phyloP scores from a whole-genome alignment of 805 yeast genomes.

The Myxozyma vanderwaltii region DNA sequence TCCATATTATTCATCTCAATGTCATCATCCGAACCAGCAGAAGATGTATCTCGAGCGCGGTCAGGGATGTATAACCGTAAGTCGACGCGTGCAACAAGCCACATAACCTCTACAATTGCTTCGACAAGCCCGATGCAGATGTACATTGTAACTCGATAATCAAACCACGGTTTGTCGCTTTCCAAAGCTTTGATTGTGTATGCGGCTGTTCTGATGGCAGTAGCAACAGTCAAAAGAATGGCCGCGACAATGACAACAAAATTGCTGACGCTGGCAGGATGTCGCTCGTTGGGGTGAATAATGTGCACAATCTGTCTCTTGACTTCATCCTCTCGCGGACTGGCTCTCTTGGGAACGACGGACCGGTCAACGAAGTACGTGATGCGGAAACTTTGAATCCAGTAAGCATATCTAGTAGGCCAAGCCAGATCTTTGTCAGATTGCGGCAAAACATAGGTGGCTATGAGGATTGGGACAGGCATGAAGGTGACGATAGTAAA shows the following conservation, averaged over 20 bases:
- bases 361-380: background rate
- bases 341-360: background rate
- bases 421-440: background rate
- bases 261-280: background rate
- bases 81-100: slow-evolving; percentile 3
- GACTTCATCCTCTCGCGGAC: background rate
- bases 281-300: background rate
- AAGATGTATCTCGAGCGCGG: background rate
- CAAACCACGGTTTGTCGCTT: background rate
- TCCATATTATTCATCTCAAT: background rate
- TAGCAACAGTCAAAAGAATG: background rate
- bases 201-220: background rate
- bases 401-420: slow-evolving; percentile 4
- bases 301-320: background rate
- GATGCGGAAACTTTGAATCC: background rate
- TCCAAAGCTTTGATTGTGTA: background rate
- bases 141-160: slow-evolving; percentile 6
- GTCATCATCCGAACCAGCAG: background rate
- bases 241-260: background rate
- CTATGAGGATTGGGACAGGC: background rate
- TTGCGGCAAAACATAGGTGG: background rate
- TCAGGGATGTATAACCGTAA: slow-evolving; percentile 3
- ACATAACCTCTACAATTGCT: background rate
- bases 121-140: slow-evolving; percentile 1
- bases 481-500: background rate